Percentiles rank a stretch among this genome's conserved stretches.
phyloP scores from a whole-genome alignment of 1,284 basidiomycete species.

The Tetrapyrgos nigripes region DNA sequence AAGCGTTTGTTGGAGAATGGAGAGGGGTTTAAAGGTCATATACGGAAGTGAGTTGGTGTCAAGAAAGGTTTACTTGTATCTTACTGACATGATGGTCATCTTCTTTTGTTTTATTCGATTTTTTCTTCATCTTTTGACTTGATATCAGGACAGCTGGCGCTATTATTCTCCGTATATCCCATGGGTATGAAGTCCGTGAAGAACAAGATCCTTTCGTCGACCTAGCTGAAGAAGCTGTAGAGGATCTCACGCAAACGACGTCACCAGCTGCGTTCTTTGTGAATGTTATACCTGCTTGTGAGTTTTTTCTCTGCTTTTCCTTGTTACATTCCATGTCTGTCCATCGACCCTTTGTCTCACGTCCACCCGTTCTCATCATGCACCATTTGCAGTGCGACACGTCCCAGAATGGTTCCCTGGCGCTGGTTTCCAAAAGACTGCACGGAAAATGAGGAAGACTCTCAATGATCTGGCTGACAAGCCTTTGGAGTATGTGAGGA shows the following conservation, averaged over 20 bases:
- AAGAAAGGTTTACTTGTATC: too few relatives aligned
- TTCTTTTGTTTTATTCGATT: neutral
- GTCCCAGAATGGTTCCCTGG: conserved; percentile 34
- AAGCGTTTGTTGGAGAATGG: conserved; percentile 34
- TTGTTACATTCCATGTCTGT: too few relatives aligned
- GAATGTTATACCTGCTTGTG: conserved; percentile 36
- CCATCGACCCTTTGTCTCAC: neutral
- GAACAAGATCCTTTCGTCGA: conserved; percentile 39
- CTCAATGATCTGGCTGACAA: conserved; percentile 24
- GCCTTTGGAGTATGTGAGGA: conserved; percentile 21
- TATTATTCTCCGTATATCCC: conserved; percentile 41
- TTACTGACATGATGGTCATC: too few relatives aligned
- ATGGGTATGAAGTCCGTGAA: conserved; percentile 39
- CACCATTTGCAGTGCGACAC: conserved; percentile 24
- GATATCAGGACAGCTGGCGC: conserved; percentile 38
- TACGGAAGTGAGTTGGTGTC: conserved; percentile 19
- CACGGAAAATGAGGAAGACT: conserved; percentile 16
- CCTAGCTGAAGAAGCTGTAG: conserved; percentile 36
- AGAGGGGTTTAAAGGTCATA: conserved; percentile 23
- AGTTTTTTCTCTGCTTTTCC: conserved; percentile 11
- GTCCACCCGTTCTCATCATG: neutral
- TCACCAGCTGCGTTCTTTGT: conserved; percentile 31
- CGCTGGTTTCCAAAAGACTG: conserved; percentile 26
- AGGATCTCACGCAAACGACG: conserved; percentile 40
- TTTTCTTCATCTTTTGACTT: too few relatives aligned